phyloP scores from a whole-genome alignment of 768 basidiomycete genomes.

The Pholiota molesta region DNA sequence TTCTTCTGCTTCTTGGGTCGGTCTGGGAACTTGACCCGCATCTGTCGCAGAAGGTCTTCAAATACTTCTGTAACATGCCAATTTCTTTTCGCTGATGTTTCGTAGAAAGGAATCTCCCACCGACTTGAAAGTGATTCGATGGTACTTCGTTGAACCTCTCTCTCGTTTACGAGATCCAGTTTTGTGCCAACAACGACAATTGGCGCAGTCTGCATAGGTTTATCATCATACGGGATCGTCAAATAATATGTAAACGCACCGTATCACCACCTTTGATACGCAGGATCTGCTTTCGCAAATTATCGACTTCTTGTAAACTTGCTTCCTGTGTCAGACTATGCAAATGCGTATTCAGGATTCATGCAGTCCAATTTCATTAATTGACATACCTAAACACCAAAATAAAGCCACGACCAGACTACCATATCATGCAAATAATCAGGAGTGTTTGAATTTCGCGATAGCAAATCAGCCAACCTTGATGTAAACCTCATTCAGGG shows the following conservation, averaged over 20 bases:
- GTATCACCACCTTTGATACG: conserved; percentile 74
- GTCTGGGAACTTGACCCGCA: conserved; percentile 69
- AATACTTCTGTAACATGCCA: conserved; percentile 83
- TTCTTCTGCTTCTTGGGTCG: conserved; percentile 40
- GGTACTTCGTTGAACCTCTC: conserved; percentile 69
- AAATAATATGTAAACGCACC: conserved; percentile 37
- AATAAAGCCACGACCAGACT: conserved; percentile 80
- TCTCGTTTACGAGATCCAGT: conserved; percentile 77
- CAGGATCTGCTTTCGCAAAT: conserved; percentile 79
- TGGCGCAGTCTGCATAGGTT: conserved; percentile 55
- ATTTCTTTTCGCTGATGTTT: conserved; percentile 86
- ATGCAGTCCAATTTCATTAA: not conserved
- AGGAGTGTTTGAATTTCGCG: conserved; percentile 6
- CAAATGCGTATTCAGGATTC: conserved; percentile 10
- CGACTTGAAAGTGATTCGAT: conserved; percentile 65
- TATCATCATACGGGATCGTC: conserved; percentile 3
- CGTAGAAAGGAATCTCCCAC: conserved; percentile 80
- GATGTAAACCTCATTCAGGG: conserved; percentile 81
- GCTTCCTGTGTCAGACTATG: conserved; percentile 79
- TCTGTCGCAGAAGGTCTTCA: conserved; percentile 73
- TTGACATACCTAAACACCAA: conserved; percentile 70
- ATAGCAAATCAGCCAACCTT: conserved; percentile 47
- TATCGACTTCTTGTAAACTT: conserved; percentile 78
- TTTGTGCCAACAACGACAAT: conserved; percentile 90
- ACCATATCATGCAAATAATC: conserved; percentile 6